phyloP scores from a whole-genome alignment of 495 filamentous ascomycete genomes.

The Lophium mytilinum region DNA sequence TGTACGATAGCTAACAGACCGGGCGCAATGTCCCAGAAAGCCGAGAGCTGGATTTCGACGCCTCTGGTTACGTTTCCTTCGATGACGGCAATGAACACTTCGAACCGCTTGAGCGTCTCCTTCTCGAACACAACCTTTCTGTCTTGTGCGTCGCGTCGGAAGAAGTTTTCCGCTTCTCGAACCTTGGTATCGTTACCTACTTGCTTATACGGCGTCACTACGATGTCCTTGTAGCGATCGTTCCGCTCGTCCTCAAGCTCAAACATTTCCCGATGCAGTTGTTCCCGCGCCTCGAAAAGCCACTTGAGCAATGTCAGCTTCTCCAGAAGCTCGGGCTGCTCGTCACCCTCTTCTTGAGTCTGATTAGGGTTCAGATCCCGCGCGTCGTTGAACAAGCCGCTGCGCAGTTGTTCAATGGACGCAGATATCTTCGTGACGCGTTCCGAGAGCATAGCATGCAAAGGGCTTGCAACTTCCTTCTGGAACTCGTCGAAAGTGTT shows the following conservation, averaged over 20 bases:
- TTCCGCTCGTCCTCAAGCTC: slow-evolving; percentile 77
- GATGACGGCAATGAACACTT: slow-evolving; percentile 71
- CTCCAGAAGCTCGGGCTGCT: slow-evolving; percentile 87
- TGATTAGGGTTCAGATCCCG: slow-evolving; percentile 65
- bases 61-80: slow-evolving; percentile 80
- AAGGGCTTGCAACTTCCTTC: slow-evolving; percentile 61
- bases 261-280: slow-evolving; percentile 73
- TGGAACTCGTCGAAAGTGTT: slow-evolving; percentile 72
- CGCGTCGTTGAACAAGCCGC: slow-evolving; percentile 63
- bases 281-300: slow-evolving; percentile 90
- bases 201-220: slow-evolving; percentile 71
- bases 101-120: slow-evolving; percentile 58
- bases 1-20: slow-evolving; percentile 65
- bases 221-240: slow-evolving; percentile 71
- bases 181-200: slow-evolving; percentile 63
- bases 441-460: slow-evolving; percentile 60
- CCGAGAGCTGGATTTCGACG: slow-evolving; percentile 80
- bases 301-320: slow-evolving; percentile 92
- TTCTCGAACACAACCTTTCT: slow-evolving; percentile 57
- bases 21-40: slow-evolving; percentile 97
- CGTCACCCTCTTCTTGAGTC: slow-evolving; percentile 89
- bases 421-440: slow-evolving; percentile 41
- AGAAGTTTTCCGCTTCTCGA: slow-evolving; percentile 68
- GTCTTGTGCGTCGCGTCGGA: slow-evolving; percentile 63
- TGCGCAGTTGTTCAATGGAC: slow-evolving; percentile 62